Evolutionary conservation across 257 asterid genomes (phyloP).

Genomic region (Knoxia roxburghii): DNA sequence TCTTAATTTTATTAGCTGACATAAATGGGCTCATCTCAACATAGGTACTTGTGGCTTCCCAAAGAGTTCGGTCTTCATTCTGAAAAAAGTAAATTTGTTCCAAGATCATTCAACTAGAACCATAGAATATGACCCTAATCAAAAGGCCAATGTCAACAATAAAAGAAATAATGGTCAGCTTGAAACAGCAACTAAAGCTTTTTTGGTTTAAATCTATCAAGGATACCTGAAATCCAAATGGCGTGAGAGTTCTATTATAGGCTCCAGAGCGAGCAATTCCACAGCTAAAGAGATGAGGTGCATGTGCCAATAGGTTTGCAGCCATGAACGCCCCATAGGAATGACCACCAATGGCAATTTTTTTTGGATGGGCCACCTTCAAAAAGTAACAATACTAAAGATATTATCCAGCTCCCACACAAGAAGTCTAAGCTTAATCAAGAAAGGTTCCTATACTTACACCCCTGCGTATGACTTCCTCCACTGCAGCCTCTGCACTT

Average conservation of each 20-base stretch:
- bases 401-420: not conserved
- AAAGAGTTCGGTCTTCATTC: conserved; percentile 97
- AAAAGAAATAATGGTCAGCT: too few species aligned
- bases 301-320: conserved; percentile 95
- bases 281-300: conserved; percentile 92
- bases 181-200: not conserved
- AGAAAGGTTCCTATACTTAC: conserved; percentile 46
- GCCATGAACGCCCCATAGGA: conserved; percentile 99
- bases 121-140: not conserved
- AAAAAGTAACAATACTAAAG: conserved; percentile 16
- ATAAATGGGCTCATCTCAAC: conserved; percentile 93
- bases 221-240: conserved; percentile 97
- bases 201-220: not conserved
- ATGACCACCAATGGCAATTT: conserved; percentile 95
- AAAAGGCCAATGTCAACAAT: not conserved
- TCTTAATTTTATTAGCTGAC: conserved; percentile 91
- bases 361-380: conserved; percentile 92
- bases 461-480: conserved; percentile 90
- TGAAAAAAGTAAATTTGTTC: conserved; percentile 17
- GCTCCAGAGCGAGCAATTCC: conserved; percentile 99
- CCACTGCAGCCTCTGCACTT: conserved; percentile 97
- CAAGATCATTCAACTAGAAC: not conserved
- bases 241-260: conserved; percentile 94
- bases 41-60: conserved; percentile 87
- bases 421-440: not conserved